Conservation (phyloP, 768 basidiomycete genomes). For the Termitomyces sp. region DNA sequence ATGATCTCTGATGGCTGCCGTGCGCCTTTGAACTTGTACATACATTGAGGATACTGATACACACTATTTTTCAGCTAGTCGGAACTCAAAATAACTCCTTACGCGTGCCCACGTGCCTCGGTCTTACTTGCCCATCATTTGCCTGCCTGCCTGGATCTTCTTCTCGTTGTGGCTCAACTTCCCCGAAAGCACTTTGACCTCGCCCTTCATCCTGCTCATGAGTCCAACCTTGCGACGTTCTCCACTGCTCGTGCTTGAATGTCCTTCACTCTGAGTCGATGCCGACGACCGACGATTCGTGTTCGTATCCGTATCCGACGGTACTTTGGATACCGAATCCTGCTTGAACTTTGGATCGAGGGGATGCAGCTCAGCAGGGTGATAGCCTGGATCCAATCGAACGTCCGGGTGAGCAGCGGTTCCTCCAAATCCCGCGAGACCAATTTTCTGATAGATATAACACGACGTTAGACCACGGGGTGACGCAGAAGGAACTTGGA, state of each 20-base stretch:
- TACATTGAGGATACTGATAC: no score
- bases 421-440: neutral
- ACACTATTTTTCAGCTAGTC: no score
- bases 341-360: slow-evolving; percentile 1
- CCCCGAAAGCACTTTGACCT: slow-evolving; percentile 32
- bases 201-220: slow-evolving; percentile 33
- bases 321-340: neutral
- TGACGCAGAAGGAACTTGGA: no score
- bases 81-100: no score
- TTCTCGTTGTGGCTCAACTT: slow-evolving; percentile 31
- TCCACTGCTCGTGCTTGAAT: neutral
- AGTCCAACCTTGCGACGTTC: slow-evolving; percentile 23
- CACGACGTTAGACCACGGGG: neutral
- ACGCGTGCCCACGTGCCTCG: no score
- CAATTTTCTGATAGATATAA: neutral
- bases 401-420: neutral
- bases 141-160: slow-evolving; percentile 33
- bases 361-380: slow-evolving; percentile 3
- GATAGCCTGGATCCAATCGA: slow-evolving; percentile 3
- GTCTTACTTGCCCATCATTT: slow-evolving; percentile 28
- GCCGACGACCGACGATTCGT: neutral
- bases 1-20: no score
- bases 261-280: neutral
- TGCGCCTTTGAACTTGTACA: no score
- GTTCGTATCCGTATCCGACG: neutral